Conservation (phyloP, 2,329 filamentous ascomycete species). For the Neonectria coccinea region DNA sequence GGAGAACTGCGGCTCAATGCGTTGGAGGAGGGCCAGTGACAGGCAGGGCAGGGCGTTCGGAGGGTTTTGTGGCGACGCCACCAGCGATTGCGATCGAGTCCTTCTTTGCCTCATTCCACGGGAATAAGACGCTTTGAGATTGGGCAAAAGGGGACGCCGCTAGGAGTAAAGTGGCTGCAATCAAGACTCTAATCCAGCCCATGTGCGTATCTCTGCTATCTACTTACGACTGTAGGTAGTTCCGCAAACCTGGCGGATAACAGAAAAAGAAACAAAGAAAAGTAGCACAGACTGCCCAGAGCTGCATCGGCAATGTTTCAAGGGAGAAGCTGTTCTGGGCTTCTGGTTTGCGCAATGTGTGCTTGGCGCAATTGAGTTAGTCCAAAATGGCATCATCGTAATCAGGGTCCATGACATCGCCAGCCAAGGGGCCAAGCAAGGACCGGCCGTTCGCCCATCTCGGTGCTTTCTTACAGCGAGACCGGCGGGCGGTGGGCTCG, state of each 20-base stretch:
- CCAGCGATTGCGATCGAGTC: conserved; percentile 15
- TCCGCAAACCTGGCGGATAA: not conserved
- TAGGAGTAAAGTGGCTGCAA: conserved; percentile 17
- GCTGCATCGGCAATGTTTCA: conserved; percentile 4
- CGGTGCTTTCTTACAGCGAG: conserved; percentile 17
- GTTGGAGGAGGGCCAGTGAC: not conserved
- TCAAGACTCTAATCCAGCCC: conserved; percentile 5
- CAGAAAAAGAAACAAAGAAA: not conserved
- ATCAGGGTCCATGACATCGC: conserved; percentile 1
- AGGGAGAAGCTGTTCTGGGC: not conserved
- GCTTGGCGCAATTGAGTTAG: conserved; percentile 13
- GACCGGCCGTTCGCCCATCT: not conserved
- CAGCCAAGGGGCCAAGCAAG: not conserved
- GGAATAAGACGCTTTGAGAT: conserved; percentile 32
- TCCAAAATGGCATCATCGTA: conserved; percentile 25
- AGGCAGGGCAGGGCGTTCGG: not conserved
- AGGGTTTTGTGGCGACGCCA: conserved; percentile 31
- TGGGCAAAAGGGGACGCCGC: not conserved
- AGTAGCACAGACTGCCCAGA: not conserved
- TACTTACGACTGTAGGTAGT: too few species aligned
- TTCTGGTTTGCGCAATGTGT: conserved; percentile 13
- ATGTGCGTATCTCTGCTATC: not conserved
- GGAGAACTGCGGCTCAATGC: conserved; percentile 33
- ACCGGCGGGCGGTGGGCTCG: conserved; percentile 12
- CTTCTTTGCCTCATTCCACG: conserved; percentile 23